Conservation (phyloP, 768 basidiomycete genomes). For the Rhizopogon roseolus region DNA sequence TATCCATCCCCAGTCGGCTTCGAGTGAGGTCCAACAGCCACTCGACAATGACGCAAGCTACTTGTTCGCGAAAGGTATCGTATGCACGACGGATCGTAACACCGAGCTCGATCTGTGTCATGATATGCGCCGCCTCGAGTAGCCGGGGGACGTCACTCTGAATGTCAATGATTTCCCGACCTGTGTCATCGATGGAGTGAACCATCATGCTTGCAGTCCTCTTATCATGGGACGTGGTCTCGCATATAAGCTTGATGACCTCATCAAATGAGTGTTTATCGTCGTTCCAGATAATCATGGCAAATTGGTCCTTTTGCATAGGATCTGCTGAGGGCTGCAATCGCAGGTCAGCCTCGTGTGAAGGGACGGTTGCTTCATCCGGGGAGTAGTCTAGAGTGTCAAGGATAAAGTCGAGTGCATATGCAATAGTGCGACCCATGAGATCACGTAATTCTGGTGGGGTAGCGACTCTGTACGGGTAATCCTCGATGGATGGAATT, state of each 20-base stretch:
- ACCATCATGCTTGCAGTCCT: slow-evolving; percentile 57
- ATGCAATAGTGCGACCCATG: slow-evolving; percentile 69
- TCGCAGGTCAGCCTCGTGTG: slow-evolving; percentile 63
- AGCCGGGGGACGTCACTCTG: slow-evolving; percentile 47
- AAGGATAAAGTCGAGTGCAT: slow-evolving; percentile 78
- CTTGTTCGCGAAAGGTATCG: slow-evolving; percentile 86
- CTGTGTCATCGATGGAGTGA: slow-evolving; percentile 67
- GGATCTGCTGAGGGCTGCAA: slow-evolving; percentile 75
- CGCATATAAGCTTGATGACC: slow-evolving; percentile 68
- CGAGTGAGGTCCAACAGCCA: slow-evolving; percentile 82
- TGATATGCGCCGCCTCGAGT: slow-evolving; percentile 72
- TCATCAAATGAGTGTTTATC: slow-evolving; percentile 95
- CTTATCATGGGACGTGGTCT: slow-evolving; percentile 42
- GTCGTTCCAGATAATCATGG: slow-evolving; percentile 91
- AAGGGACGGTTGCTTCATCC: slow-evolving; percentile 67
- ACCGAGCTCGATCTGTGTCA: slow-evolving; percentile 86
- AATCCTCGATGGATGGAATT: slow-evolving; percentile 57
- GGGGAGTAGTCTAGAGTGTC: slow-evolving; percentile 81
- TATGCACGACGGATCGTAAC: slow-evolving; percentile 84
- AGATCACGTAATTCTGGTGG: slow-evolving; percentile 69
- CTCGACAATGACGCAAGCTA: slow-evolving; percentile 78
- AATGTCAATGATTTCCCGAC: slow-evolving; percentile 82
- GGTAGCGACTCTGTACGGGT: slow-evolving; percentile 49
- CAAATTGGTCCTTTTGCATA: slow-evolving; percentile 73
- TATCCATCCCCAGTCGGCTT: slow-evolving; percentile 63